A percentile compares a stretch with the other conserved stretches of the same genome.
phyloP scores from a whole-genome alignment of 176 grass and related monocot species.

The Cenchrus americanus region DNA sequence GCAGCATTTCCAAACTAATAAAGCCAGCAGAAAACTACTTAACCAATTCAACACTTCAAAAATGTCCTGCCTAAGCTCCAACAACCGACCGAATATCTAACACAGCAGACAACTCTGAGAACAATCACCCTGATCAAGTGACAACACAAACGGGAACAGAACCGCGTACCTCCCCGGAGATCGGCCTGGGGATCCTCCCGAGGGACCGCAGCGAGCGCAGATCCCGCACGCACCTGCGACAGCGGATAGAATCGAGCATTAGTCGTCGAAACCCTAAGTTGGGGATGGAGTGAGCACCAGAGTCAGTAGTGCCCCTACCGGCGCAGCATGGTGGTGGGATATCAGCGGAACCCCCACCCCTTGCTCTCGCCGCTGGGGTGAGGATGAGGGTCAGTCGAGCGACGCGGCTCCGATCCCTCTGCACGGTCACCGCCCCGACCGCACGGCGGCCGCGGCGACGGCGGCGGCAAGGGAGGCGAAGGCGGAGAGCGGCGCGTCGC shows the following conservation, averaged over 20 bases:
- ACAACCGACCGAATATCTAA: neutral
- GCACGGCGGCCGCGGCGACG: neutral
- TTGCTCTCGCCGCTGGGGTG: conserved; percentile 13
- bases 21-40: conserved; percentile 17
- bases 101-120: neutral
- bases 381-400: neutral
- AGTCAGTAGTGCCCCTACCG: conserved; percentile 15
- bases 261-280: conserved; percentile 37
- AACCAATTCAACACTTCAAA: neutral
- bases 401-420: conserved; percentile 20
- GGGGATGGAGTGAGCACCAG: neutral
- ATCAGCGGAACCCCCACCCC: conserved; percentile 32
- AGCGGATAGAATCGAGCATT: conserved; percentile 7
- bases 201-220: conserved; percentile 57
- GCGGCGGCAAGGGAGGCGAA: neutral
- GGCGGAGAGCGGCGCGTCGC: conserved; percentile 32
- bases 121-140: neutral
- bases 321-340: conserved; percentile 53
- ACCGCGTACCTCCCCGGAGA: conserved; percentile 61
- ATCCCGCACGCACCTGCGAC: conserved; percentile 73
- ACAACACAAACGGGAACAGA: neutral
- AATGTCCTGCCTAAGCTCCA: neutral
- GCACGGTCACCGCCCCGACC: neutral
- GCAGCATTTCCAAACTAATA: conserved; percentile 39
- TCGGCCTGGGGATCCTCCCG: conserved; percentile 54